Conservation (phyloP, 257 asterid species). For the Gardenia jasminoides region DNA sequence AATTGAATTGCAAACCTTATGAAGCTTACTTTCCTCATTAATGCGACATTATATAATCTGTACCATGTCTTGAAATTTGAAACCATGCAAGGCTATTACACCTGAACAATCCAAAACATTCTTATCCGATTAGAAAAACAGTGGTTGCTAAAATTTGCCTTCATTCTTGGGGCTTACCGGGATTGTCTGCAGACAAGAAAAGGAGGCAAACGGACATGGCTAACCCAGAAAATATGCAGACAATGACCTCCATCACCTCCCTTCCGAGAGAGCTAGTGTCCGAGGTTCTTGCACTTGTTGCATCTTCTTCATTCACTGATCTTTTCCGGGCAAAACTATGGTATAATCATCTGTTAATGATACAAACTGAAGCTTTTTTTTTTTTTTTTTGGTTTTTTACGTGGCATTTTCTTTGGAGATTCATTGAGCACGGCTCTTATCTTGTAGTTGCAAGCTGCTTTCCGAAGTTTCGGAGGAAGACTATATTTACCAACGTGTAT, state of each 20-base stretch:
- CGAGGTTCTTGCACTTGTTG: conserved; percentile 25
- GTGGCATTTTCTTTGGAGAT: neutral
- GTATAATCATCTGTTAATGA: neutral
- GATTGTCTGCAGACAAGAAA: no score
- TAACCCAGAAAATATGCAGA: neutral
- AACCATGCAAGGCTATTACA: no score
- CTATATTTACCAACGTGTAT: conserved; percentile 8
- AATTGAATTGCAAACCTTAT: no score
- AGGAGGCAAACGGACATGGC: neutral
- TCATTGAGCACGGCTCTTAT: neutral
- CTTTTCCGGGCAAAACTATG: conserved; percentile 16
- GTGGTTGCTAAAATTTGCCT: no score
- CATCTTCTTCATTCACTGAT: conserved; percentile 16
- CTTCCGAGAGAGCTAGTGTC: conserved; percentile 14
- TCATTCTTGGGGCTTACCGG: no score
- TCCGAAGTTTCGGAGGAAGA: conserved; percentile 17
- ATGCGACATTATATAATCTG: no score
- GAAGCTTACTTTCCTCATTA: no score
- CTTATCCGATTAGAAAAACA: no score
- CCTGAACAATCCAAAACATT: no score
- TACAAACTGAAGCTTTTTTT: neutral
- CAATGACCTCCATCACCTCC: neutral
- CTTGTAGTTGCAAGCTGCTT: conserved; percentile 27
- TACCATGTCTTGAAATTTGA: no score
- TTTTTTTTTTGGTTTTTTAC: no score